Percentiles rank a stretch among this genome's conserved stretches.
phyloP scores from a whole-genome alignment of 2,329 filamentous ascomycete species.

The Aspergillus unguis region DNA sequence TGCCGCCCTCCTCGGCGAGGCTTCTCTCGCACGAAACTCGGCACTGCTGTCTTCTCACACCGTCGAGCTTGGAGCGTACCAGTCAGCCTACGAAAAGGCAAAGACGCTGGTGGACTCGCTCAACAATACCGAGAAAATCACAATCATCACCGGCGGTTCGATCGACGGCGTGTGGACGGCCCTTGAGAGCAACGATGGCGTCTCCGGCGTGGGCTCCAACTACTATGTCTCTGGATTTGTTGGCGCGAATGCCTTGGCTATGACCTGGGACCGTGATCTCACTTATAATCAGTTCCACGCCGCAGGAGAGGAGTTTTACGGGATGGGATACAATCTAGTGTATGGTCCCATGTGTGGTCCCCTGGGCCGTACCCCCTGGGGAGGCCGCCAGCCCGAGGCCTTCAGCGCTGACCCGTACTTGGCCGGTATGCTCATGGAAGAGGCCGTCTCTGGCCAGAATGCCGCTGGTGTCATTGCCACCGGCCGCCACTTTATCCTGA shows the following conservation, averaged over 20 bases:
- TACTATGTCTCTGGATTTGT: background rate
- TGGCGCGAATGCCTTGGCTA: background rate
- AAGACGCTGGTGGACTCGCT: background rate
- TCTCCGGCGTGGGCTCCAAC: background rate
- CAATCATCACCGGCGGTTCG: background rate
- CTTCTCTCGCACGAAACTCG: background rate
- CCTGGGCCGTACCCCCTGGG: constrained; percentile 38
- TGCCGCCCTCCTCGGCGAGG: no score
- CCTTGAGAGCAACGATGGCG: background rate
- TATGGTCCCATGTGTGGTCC: constrained; percentile 40
- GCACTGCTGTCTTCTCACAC: background rate
- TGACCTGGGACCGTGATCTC: background rate
- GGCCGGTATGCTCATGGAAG: constrained; percentile 39
- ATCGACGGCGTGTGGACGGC: background rate
- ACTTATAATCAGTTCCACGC: background rate
- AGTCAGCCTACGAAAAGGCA: background rate
- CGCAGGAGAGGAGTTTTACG: background rate
- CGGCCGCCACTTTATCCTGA: constrained; percentile 55
- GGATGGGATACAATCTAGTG: background rate
- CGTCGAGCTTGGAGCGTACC: background rate
- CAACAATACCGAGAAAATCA: background rate
- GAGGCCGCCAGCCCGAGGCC: constrained; percentile 44
- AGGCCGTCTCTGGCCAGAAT: background rate
- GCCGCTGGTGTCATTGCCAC: background rate
- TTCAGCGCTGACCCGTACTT: constrained; percentile 42